These are phyloP conservation scores for Dichotomopilus funicola DNA, from an alignment of 2,329 filamentous ascomycete species.

Conservation along the genomic window DNA sequence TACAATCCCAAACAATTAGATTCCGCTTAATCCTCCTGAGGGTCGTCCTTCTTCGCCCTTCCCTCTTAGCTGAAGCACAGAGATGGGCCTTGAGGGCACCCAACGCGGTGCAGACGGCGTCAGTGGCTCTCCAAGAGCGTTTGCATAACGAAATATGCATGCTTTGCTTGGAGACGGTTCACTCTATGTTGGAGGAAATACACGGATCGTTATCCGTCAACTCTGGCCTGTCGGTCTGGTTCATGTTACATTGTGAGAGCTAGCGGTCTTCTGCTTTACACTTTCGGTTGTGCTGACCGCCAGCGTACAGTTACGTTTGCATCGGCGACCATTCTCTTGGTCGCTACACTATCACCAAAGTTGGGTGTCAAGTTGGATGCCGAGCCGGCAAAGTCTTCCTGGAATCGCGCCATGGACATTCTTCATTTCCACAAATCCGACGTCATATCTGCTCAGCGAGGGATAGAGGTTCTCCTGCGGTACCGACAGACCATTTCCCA, in stretches of 20 bases:
- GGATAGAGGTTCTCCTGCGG: constrained; percentile 6
- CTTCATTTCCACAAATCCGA: constrained; percentile 13
- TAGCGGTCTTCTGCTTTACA: background rate
- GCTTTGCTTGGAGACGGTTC: constrained; percentile 11
- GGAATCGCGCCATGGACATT: constrained; percentile 18
- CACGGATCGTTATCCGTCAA: background rate
- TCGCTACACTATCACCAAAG: constrained; percentile 12
- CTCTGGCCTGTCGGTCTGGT: constrained; percentile 13
- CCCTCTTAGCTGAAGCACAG: constrained; percentile 15
- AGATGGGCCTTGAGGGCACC: constrained; percentile 5
- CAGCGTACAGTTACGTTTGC: constrained; percentile 14
- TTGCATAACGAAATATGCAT: constrained; percentile 11
- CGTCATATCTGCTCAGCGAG: constrained; percentile 10
- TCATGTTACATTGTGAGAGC: constrained; percentile 15
- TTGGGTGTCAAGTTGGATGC: constrained; percentile 11
- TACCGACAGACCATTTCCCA: constrained; percentile 4
- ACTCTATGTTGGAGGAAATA: constrained; percentile 12
- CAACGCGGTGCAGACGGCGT: background rate
- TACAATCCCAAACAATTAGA: constrained; percentile 6
- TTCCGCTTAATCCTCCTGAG: constrained; percentile 7
- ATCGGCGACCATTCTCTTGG: constrained; percentile 16
- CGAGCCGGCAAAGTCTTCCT: constrained; percentile 13
- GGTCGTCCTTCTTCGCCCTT: constrained; percentile 14
- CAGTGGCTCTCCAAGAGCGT: constrained; percentile 6
- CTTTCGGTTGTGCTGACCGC: background rate